A percentile compares a stretch with the other conserved stretches of the same genome.
These are phyloP conservation scores for Cynara cardunculus DNA, from an alignment of 129 eudicot genomes.

Conservation along the genomic window DNA sequence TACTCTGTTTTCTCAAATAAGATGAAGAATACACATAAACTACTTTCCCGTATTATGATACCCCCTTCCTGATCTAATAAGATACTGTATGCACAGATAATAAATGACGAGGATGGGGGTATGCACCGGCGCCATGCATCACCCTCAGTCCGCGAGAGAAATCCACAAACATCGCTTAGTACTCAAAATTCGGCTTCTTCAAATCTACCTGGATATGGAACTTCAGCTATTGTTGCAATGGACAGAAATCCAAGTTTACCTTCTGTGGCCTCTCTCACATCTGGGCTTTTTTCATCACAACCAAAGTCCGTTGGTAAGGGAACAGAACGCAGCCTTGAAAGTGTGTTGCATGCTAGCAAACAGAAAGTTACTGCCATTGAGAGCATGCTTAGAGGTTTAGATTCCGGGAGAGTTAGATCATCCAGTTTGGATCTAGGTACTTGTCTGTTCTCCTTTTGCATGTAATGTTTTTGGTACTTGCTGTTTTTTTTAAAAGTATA, in stretches of 20 bases:
- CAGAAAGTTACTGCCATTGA: constrained; percentile 96
- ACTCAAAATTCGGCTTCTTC: constrained; percentile 53
- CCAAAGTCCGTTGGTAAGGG: constrained; percentile 49
- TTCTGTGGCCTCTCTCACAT: constrained; percentile 60
- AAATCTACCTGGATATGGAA: constrained; percentile 82
- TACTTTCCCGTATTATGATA: not conserved
- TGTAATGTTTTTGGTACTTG: not conserved
- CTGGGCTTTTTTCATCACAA: constrained; percentile 76
- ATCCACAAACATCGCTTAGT: constrained; percentile 43
- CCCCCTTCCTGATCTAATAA: not conserved
- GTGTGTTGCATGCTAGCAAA: constrained; percentile 88
- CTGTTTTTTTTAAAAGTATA: not conserved
- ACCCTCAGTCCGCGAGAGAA: constrained; percentile 87
- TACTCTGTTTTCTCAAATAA: not conserved
- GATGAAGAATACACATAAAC: too few relatives aligned
- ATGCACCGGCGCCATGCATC: constrained; percentile 90
- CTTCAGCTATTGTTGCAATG: constrained; percentile 99
- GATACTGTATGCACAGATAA: constrained; percentile 41
- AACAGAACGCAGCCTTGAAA: constrained; percentile 88
- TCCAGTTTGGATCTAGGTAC: constrained; percentile 97
- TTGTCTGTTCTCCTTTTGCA: constrained; percentile 12
- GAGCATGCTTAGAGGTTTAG: constrained; percentile 92
- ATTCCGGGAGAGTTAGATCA: constrained; percentile 74
- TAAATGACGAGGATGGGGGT: constrained; percentile 96
- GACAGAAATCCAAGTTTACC: constrained; percentile 71